Conservation (phyloP, 768 basidiomycete genomes). For the Auricularia sp. region DNA sequence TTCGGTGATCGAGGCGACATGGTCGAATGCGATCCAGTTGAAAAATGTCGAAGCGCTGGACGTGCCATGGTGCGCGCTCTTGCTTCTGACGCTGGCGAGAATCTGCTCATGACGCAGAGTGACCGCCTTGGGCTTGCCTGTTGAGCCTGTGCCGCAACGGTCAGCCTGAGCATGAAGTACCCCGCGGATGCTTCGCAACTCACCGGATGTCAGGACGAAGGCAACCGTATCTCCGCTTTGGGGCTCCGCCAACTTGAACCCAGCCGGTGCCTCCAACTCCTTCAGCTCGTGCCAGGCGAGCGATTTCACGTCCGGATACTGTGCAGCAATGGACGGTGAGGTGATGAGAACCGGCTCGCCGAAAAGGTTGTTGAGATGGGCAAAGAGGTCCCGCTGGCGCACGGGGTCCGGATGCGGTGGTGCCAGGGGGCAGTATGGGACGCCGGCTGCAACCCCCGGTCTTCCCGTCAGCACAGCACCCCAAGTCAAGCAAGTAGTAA, state of each 20-base stretch:
- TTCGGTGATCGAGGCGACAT: slow-evolving; percentile 34
- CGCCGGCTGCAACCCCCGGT: slow-evolving; percentile 13
- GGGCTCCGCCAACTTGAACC: neutral
- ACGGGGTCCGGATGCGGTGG: slow-evolving; percentile 22
- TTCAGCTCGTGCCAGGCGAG: slow-evolving; percentile 2
- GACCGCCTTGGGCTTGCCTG: slow-evolving; percentile 35
- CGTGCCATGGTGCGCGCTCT: slow-evolving; percentile 25
- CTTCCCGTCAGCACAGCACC: neutral
- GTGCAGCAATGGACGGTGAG: slow-evolving; percentile 1
- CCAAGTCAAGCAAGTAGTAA: neutral
- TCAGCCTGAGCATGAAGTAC: neutral
- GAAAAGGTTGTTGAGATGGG: slow-evolving; percentile 20
- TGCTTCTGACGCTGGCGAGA: slow-evolving; percentile 23
- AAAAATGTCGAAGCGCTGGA: slow-evolving; percentile 25
- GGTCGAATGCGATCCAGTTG: slow-evolving; percentile 40
- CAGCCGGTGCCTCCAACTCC: neutral
- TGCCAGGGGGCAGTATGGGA: slow-evolving; percentile 22
- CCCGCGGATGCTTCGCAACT: too few relatives aligned
- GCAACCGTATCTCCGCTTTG: slow-evolving; percentile 1
- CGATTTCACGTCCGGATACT: slow-evolving; percentile 3
- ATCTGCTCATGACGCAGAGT: slow-evolving; percentile 30
- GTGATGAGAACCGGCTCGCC: slow-evolving; percentile 14
- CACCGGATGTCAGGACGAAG: slow-evolving; percentile 29
- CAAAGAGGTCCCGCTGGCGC: slow-evolving; percentile 17
- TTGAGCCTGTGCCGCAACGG: slow-evolving; percentile 15